Conservation (phyloP, 2,329 filamentous ascomycete genomes). For the Aspergillus sp. region DNA sequence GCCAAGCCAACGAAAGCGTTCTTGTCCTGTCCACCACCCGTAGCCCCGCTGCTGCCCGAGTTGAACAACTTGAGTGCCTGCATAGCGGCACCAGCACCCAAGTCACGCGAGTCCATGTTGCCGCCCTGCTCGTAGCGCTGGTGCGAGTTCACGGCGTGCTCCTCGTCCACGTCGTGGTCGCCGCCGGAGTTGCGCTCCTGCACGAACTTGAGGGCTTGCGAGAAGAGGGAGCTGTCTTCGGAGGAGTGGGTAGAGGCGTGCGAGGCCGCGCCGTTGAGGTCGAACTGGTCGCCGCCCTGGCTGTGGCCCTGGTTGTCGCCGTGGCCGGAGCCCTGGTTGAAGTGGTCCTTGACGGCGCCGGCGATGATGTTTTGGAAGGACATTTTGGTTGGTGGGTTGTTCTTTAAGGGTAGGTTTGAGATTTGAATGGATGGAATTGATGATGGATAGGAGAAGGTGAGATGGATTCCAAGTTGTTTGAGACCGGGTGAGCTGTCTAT, state of each 20-base stretch:
- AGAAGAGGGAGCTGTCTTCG: constrained; percentile 57
- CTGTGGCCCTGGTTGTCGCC: constrained; percentile 8
- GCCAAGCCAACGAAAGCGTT: constrained; percentile 81
- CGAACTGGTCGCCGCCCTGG: constrained; percentile 33
- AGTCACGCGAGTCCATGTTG: constrained; percentile 44
- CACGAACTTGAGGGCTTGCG: constrained; percentile 56
- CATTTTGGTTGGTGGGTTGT: constrained; percentile 18
- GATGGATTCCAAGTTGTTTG: neutral
- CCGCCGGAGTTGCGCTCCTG: constrained; percentile 43
- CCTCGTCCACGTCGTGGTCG: constrained; percentile 58
- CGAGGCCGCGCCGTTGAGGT: constrained; percentile 54
- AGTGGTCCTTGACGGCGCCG: constrained; percentile 14
- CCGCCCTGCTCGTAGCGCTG: constrained; percentile 64
- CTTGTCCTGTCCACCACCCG: constrained; percentile 54
- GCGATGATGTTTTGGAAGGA: constrained; percentile 21
- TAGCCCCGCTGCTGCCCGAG: constrained; percentile 44
- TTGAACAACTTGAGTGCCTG: constrained; percentile 76
- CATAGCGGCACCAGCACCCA: constrained; percentile 48
- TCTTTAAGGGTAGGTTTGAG: neutral
- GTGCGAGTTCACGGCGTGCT: constrained; percentile 71
- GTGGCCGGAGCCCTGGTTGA: constrained; percentile 2
- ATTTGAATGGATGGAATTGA: neutral
- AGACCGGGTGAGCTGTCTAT: constrained; percentile 4
- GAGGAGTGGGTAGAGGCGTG: constrained; percentile 55
- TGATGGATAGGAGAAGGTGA: neutral